Evolutionary conservation across 805 yeast genomes (phyloP).

Genomic region (Helenozyma rhizophorensis): DNA sequence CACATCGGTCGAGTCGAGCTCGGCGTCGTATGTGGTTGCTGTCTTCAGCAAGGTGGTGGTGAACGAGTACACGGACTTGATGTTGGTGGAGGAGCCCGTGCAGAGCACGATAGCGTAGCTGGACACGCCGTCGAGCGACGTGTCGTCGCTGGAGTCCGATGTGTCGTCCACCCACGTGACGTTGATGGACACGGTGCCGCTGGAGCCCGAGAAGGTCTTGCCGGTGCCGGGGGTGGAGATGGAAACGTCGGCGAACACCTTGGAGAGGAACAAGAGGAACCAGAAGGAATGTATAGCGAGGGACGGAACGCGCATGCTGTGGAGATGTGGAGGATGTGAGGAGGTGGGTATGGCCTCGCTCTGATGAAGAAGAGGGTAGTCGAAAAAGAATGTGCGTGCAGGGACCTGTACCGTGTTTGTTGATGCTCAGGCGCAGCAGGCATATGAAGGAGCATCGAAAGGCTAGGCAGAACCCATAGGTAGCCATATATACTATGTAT

Average conservation of each 20-base stretch:
- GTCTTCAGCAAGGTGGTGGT: slow-evolving; percentile 16
- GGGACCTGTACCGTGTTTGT: too few relatives aligned
- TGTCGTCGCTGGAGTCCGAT: slow-evolving; percentile 39
- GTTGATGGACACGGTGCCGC: slow-evolving; percentile 27
- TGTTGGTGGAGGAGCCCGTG: slow-evolving; percentile 57
- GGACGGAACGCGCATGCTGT: too few relatives aligned
- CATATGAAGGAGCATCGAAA: too few relatives aligned
- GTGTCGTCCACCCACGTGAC: slow-evolving; percentile 52
- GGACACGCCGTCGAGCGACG: slow-evolving; percentile 41
- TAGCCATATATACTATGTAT: too few relatives aligned
- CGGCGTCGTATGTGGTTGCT: slow-evolving; percentile 35
- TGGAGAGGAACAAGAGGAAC: slow-evolving; percentile 3
- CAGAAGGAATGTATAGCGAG: too few relatives aligned
- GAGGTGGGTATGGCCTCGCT: too few relatives aligned
- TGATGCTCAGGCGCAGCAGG: too few relatives aligned
- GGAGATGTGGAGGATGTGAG: too few relatives aligned
- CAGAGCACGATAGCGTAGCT: slow-evolving; percentile 55
- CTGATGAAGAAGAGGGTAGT: too few relatives aligned
- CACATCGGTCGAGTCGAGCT: slow-evolving; percentile 40
- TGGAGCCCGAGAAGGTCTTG: slow-evolving; percentile 33
- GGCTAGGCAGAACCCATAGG: too few relatives aligned
- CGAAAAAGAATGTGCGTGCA: too few relatives aligned
- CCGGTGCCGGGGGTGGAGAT: slow-evolving; percentile 41
- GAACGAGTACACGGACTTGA: slow-evolving; percentile 36
- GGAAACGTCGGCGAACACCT: slow-evolving; percentile 45